Percentiles rank a stretch among this genome's conserved stretches.
Conservation (phyloP, 306 rosid species). For the barrel medic (Medicago truncatula) region DNA sequence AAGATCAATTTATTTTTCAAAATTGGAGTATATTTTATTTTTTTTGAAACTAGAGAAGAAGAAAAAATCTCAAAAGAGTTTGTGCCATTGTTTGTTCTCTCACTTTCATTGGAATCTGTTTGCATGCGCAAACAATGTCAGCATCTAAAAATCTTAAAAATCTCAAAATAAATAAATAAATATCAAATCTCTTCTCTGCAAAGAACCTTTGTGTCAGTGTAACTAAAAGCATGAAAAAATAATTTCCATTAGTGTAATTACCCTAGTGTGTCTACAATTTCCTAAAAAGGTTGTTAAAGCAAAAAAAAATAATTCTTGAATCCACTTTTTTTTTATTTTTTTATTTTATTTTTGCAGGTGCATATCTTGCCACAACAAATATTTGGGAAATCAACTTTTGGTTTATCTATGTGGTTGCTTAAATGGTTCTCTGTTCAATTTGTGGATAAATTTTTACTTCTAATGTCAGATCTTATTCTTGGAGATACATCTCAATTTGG, state of each 20-base stretch:
- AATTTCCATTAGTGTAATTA: slow-evolving; percentile 22
- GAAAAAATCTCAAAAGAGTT: slow-evolving; percentile 13
- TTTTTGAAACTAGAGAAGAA: background rate
- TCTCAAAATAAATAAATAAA: too few relatives aligned
- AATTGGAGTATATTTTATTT: background rate
- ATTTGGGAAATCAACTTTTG: slow-evolving; percentile 94
- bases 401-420: slow-evolving; percentile 84
- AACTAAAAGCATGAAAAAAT: slow-evolving; percentile 49
- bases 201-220: slow-evolving; percentile 34
- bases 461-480: slow-evolving; percentile 72
- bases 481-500: slow-evolving; percentile 90
- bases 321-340: background rate
- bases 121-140: slow-evolving; percentile 75
- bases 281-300: slow-evolving; percentile 44
- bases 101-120: slow-evolving; percentile 61
- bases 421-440: slow-evolving; percentile 80
- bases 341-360: slow-evolving; percentile 55
- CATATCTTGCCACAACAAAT: slow-evolving; percentile 93
- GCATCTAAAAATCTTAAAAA: slow-evolving; percentile 51
- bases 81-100: slow-evolving; percentile 39
- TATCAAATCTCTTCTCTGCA: slow-evolving; percentile 42
- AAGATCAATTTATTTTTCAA: background rate
- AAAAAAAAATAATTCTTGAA: background rate
- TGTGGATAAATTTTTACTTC: slow-evolving; percentile 82
- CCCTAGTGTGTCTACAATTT: slow-evolving; percentile 38